Conservation (phyloP, 768 basidiomycete genomes). For the Mycena belliarum region DNA sequence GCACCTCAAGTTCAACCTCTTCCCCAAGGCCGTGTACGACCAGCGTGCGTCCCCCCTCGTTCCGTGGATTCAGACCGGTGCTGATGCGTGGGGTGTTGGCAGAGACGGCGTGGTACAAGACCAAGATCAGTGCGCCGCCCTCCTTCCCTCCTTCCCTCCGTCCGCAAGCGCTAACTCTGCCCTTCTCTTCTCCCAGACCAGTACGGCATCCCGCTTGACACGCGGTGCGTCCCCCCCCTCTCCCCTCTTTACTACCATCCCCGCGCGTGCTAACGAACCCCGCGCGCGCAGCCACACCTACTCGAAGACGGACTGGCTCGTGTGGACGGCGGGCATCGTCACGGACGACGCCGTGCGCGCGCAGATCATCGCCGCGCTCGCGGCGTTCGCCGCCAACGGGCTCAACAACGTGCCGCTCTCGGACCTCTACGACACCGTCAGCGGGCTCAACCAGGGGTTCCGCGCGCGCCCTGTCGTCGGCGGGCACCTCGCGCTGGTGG, state of each 20-base stretch:
- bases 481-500: constrained; percentile 32
- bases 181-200: constrained; percentile 9
- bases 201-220: constrained; percentile 35
- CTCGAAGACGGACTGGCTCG: constrained; percentile 44
- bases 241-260: no score
- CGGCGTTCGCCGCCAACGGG: constrained; percentile 33
- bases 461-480: constrained; percentile 43
- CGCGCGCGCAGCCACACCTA: constrained; percentile 30
- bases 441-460: constrained; percentile 37
- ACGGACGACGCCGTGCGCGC: constrained; percentile 33
- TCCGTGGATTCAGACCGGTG: no score
- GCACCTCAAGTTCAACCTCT: constrained; percentile 41
- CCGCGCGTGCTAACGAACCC: no score
- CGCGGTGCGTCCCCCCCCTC: constrained; percentile 15
- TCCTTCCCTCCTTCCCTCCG: no score
- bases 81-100: neutral
- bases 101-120: constrained; percentile 36
- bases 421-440: constrained; percentile 43
- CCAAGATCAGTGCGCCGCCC: constrained; percentile 20
- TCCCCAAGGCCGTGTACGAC: constrained; percentile 35
- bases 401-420: constrained; percentile 34
- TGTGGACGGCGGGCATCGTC: constrained; percentile 42
- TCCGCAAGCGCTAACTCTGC: neutral
- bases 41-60: constrained; percentile 28
- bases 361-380: constrained; percentile 36